phyloP scores from a whole-genome alignment of 2,329 filamentous ascomycete genomes.

The Lasiodiplodia gonubiensis region DNA sequence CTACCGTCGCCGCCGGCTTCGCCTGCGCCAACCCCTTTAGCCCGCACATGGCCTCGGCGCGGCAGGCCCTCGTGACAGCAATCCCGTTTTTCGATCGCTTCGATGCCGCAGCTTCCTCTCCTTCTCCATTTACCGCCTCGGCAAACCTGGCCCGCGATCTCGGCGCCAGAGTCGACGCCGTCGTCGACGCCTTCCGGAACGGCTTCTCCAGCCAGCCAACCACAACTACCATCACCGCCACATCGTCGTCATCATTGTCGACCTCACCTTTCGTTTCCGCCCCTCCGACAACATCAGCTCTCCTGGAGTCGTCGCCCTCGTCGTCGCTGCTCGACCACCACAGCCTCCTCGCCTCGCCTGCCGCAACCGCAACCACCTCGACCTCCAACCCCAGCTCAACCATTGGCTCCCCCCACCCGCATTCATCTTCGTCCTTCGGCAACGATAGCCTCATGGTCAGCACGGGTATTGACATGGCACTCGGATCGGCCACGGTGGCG shows the following conservation, averaged over 20 bases:
- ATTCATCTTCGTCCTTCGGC: background rate
- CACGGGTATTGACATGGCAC: background rate
- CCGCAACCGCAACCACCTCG: background rate
- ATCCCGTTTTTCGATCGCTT: background rate
- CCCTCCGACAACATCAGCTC: no score
- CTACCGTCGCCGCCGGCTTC: slow-evolving; percentile 36
- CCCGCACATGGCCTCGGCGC: no score
- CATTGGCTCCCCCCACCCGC: background rate
- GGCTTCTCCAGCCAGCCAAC: background rate
- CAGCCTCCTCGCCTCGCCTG: background rate
- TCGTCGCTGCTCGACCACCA: background rate
- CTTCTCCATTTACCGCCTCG: background rate
- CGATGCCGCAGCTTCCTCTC: background rate
- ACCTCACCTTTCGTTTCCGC: background rate
- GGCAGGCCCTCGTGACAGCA: no score
- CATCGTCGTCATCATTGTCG: background rate
- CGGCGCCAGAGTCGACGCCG: background rate
- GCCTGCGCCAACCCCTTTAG: background rate
- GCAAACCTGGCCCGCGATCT: background rate
- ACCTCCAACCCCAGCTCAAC: background rate
- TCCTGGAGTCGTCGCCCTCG: background rate
- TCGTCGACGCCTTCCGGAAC: background rate
- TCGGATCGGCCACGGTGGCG: background rate
- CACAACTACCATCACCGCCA: background rate
- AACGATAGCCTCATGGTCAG: background rate